Conservation (phyloP, 352 stramenopile genomes). For the Phytophthora hibernalis region DNA sequence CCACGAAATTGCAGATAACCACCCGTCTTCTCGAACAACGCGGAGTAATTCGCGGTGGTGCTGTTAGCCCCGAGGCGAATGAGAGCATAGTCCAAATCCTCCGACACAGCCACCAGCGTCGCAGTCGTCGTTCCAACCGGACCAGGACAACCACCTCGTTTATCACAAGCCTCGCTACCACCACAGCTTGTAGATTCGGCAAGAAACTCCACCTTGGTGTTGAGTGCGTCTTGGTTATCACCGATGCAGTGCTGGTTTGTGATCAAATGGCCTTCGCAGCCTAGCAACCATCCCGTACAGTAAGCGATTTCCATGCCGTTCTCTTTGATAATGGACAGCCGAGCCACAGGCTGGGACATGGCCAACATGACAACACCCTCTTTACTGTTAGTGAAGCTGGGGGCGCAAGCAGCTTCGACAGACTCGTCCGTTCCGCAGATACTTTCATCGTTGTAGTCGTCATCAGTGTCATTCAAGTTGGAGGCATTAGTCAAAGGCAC, state of each 20-base stretch:
- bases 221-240: constrained; percentile 64
- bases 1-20: constrained; percentile 72
- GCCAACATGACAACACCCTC: constrained; percentile 48
- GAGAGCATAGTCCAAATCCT: constrained; percentile 67
- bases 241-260: constrained; percentile 86
- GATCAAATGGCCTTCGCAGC: constrained; percentile 79
- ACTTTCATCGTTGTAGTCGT: constrained; percentile 57
- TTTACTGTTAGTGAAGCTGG: constrained; percentile 32
- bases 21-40: constrained; percentile 43
- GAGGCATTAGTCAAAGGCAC: constrained; percentile 24
- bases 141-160: constrained; percentile 56
- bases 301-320: constrained; percentile 66
- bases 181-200: constrained; percentile 60
- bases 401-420: constrained; percentile 67
- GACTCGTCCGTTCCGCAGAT: constrained; percentile 76
- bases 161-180: constrained; percentile 47
- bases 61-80: constrained; percentile 53
- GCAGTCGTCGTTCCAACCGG: constrained; percentile 42
- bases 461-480: constrained; percentile 14
- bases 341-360: constrained; percentile 57
- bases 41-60: constrained; percentile 31
- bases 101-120: constrained; percentile 63
- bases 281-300: constrained; percentile 77
- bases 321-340: constrained; percentile 72
- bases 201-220: constrained; percentile 75